Evolutionary conservation across 768 basidiomycete species (phyloP), one percentile per base, ranked within the genome.

Genomic region (Leccinum pellstonianum): DNA sequence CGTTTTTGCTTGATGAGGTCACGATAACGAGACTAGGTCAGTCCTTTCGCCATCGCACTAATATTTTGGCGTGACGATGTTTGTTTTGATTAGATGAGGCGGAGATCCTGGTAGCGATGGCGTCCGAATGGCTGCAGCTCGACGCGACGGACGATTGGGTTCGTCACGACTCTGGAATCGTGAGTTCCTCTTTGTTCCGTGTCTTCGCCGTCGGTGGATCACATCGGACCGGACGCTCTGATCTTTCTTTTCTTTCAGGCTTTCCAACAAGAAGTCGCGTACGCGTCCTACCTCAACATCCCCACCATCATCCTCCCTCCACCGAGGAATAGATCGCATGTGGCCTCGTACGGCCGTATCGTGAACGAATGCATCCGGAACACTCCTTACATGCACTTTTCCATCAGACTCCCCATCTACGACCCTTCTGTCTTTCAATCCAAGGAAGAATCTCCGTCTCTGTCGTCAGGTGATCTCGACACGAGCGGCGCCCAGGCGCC

Each of bases 61-160:
- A 27, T 62, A 17, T 51, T 55, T 29, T 14, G 54, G 58, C 56
- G 48, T 62, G 46, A 51, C 4, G 53, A 61, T 61, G 56, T 64
- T 19, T 43, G 57, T 64, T 19, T 43, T 19, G 41, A 19, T 43
- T 65, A 93, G 91, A 91, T 72, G 90, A 93, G 67, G 83, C 86
- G 10, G 86, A 89, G 60, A 81, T 81, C 27, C 77, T 90, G 38
- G 85, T 91, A 14, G 88, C 80, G 5, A 83, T 97, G 72, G 81
- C 91, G 8, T 94, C 95, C 2, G 92, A 95, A 57, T 99, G 97
- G 97, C 81, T 99, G 3, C 93, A 97, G 72, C 80, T 99, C 41
- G 97, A 99, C 75, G 88, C 93, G 8, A 77, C 84, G 0, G 95
- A 98, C 74, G 93, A 94, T 67, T 93, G 95, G 81, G 87, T 98